Evolutionary conservation across 2,329 filamentous ascomycete genomes (phyloP).

Genomic region (Curvularia verruculosa): DNA sequence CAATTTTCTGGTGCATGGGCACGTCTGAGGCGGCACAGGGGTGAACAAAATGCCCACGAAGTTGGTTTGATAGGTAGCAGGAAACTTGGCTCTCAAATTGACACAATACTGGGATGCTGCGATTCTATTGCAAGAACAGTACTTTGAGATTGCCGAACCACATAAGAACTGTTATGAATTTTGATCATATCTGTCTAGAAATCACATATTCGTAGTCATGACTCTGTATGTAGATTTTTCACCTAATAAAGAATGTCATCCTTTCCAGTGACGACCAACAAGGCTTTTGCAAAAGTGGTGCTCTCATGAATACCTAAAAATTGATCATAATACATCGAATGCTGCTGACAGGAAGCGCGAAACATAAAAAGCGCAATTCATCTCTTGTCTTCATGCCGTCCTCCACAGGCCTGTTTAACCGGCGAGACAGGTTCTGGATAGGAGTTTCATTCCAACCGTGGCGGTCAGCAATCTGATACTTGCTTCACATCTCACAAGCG

Average conservation of each 20-base stretch:
- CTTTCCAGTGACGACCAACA: neutral
- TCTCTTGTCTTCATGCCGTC: neutral
- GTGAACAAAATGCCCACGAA: neutral
- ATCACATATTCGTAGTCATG: neutral
- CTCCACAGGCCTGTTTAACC: neutral
- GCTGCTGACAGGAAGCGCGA: neutral
- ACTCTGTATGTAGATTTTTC: no score
- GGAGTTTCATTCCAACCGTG: neutral
- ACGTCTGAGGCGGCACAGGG: neutral
- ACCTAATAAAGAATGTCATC: neutral
- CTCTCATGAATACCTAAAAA: neutral
- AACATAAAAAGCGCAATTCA: neutral
- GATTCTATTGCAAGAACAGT: neutral
- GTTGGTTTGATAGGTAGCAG: neutral
- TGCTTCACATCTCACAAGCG: neutral
- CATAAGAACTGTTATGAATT: neutral
- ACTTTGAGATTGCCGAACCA: neutral
- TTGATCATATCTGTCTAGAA: neutral
- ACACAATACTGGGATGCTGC: neutral
- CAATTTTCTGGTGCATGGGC: neutral
- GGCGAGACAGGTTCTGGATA: neutral
- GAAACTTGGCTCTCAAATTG: neutral
- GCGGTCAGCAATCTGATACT: neutral
- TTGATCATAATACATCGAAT: neutral
- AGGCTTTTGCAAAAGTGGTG: neutral